Conservation (phyloP, 495 filamentous ascomycete genomes). For the Penicillium atrosanguineum region DNA sequence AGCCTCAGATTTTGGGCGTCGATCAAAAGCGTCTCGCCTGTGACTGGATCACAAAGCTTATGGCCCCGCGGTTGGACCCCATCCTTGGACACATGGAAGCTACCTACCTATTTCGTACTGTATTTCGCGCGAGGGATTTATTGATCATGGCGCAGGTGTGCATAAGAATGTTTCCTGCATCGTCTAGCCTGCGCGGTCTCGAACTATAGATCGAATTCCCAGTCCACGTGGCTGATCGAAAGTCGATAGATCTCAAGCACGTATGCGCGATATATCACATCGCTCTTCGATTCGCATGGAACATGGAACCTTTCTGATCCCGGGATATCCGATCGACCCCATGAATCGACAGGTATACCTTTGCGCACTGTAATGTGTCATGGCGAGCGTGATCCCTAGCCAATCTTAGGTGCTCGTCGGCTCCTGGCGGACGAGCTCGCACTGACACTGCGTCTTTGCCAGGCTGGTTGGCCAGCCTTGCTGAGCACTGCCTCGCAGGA, state of each 20-base stretch:
- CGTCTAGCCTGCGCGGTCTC: not conserved
- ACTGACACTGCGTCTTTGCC: not conserved
- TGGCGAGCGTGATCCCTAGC: not conserved
- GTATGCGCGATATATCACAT: constrained; percentile 3
- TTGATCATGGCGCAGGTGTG: not conserved
- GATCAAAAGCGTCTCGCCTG: constrained; percentile 3
- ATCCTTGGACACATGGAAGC: not conserved
- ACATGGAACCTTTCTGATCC: not conserved
- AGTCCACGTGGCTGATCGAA: constrained; percentile 6
- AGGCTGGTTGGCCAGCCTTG: not conserved
- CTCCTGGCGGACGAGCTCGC: constrained; percentile 9
- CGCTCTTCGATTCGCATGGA: not conserved
- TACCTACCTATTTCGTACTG: not conserved
- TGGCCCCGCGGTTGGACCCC: not conserved
- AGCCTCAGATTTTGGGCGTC: constrained; percentile 16
- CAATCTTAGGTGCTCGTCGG: constrained; percentile 8
- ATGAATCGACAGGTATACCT: not conserved
- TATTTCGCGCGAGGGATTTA: not conserved
- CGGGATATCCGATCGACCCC: not conserved
- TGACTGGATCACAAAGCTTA: not conserved
- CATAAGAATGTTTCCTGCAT: not conserved
- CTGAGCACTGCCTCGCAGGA: constrained; percentile 6
- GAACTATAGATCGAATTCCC: constrained; percentile 3
- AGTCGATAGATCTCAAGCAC: constrained; percentile 4
- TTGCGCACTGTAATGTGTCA: not conserved